Base-by-base conservation (phyloP, 495 filamentous ascomycete species). In the Jackrogersella minutella region DNA sequence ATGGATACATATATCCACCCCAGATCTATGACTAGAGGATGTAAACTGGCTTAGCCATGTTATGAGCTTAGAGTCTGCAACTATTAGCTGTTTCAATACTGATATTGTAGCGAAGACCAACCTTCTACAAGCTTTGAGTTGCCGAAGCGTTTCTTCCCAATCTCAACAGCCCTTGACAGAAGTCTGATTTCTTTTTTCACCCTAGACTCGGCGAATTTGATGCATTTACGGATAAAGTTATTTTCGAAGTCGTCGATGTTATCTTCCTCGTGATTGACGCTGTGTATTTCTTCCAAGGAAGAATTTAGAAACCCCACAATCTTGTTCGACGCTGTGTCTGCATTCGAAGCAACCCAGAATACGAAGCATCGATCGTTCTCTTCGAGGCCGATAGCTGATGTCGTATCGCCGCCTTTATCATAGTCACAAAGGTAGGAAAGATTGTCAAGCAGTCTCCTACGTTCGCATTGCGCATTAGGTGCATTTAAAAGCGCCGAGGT, bases 371-470 rank as follows among this genome's bases (percentile, higher is more conserved):
- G 43, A 3, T 55, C 52, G 10, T 36, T 58, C 10, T 76, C 69
- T 50, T 79, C 69, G n/a, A 77, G 59, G 7, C 58, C 74, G 31
- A 79, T 70, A 5, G 76, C 65, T 5, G 76, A 73, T 51, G 64
- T 71, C 5, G 64, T 66, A n/a, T 46, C 52, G 11, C 76, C 75
- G 6, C 75, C 74, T 43, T 75, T 77, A 0, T 74, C 56, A 43
- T 73, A 74, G 43, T 79, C 76, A 55, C 75, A 76, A 5, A 79
- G 59, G 59, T 75, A 77, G 28, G 72, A 60, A 14, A 79, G 69
- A 34, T 76, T 73, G 28, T 66, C 49, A 26, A 78, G 60, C 37
- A 77, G 73, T 8, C 65, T 50, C 36, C 61, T 57, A 14, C 53
- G 53, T 34, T 19, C 37, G 26, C 9, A 16, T 24, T 57, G 22